These are phyloP conservation scores for Gracilariopsis chorda DNA, from an alignment of 23 red algal genomes.

Conservation along the genomic window DNA sequence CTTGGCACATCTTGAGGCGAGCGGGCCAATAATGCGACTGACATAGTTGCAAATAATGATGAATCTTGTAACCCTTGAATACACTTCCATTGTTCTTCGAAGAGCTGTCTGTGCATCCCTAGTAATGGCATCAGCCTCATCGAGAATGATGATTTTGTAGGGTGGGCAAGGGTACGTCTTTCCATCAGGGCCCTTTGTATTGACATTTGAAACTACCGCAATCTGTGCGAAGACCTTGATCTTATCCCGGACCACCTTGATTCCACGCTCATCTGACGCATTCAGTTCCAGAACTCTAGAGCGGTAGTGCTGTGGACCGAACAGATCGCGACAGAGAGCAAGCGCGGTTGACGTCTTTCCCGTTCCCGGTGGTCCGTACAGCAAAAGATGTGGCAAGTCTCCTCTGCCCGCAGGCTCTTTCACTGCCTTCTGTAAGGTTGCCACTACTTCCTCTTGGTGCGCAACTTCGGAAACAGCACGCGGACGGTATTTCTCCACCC, in stretches of 20 bases:
- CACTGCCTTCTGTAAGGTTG: conserved; percentile 34
- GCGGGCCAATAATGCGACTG: conserved; percentile 83
- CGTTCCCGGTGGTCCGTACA: conserved; percentile 97
- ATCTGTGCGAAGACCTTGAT: conserved; percentile 92
- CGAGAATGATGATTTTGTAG: conserved; percentile 93
- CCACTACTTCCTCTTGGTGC: conserved; percentile 79
- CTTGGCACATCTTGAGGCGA: conserved; percentile 94
- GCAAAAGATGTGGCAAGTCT: conserved; percentile 90
- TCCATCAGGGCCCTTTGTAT: conserved; percentile 11
- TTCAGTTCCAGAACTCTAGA: conserved; percentile 90
- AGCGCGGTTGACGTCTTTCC: conserved; percentile 96
- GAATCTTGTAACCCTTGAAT: conserved; percentile 85
- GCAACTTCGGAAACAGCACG: conserved; percentile 61
- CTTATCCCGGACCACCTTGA: conserved; percentile 88
- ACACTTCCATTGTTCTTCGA: conserved; percentile 90
- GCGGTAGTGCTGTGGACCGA: conserved; percentile 39
- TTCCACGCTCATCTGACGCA: conserved; percentile 96
- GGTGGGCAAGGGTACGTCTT: conserved; percentile 42
- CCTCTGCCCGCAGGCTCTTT: background rate
- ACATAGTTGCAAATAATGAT: conserved; percentile 98
- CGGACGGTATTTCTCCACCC: conserved; percentile 92
- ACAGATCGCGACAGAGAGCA: conserved; percentile 86
- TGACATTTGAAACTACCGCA: conserved; percentile 3
- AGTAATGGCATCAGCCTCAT: conserved; percentile 98
- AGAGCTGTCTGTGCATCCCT: conserved; percentile 96